Evolutionary conservation across 148 eudicot species (phyloP), one percentile per base, ranked within the genome.

Genomic region (Heliamphora exappendiculata): DNA sequence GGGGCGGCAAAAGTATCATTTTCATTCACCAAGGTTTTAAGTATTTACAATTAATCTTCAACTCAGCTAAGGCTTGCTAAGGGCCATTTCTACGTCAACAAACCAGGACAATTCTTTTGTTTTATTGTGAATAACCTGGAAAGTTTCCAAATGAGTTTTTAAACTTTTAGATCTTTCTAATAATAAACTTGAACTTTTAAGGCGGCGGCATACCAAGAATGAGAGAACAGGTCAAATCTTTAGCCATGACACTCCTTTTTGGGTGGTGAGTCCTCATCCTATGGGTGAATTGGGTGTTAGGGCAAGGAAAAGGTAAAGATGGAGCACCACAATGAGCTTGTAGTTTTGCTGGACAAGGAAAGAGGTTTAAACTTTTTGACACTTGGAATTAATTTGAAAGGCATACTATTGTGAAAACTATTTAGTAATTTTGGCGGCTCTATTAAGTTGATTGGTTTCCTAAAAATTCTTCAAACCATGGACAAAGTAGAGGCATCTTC

Each of bases 391-490:
- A 7, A 36, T 16, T 7, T 36, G 26, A 19, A 20, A 64, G 26
- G 24, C 26, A 64, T 64, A 39, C 26, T 34, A 3, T 12, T 7
- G 17, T 13, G 29, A 29, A 34, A 7, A 33, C 11, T 63, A 16
- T 63, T 63, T 33, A 33, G 67, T 31, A n/a, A n/a, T n/a, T n/a
- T n/a, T n/a, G n/a, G n/a, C n/a, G n/a, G n/a, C n/a, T n/a, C n/a
- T n/a, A n/a, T n/a, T n/a, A n/a, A n/a, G n/a, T n/a, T n/a, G n/a
- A n/a, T 47, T 3, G 42, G 7, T 47, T 26, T 78, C 86, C 53
- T 84, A 67, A 47, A 85, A 81, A 75, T 91, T 91, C 14, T 91
- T 91, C 74, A 87, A 79, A 67, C 97, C 89, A n/a, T 82, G 88
- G 82, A 91, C 97, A 37, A 93, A 91, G 93, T 91, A 3, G 1